Evolutionary conservation across 1,284 basidiomycete genomes (phyloP), one percentile per base, ranked within the genome.

Genomic region (Baeospora myosura): DNA sequence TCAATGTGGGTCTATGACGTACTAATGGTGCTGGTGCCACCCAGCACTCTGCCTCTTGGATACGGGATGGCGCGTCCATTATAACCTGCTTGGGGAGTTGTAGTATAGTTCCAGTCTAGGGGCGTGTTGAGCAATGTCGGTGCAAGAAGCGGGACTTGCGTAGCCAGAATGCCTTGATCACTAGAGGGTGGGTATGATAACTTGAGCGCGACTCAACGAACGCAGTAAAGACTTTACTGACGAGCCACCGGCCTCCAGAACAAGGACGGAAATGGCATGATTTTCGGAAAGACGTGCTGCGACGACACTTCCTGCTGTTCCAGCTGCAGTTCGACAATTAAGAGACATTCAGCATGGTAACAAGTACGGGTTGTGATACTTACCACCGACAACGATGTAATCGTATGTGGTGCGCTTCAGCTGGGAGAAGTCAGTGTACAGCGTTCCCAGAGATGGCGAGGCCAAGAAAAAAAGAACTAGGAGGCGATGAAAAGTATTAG

Each of bases 11-110:
- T 7, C 8, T 23, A 25, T 31, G n/a, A 51, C 61, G 44, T 37
- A 69, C 65, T 68, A 32, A 62, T 52, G 17, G 60, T 59, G 42
- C 57, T 66, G 32, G 57, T 57, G 5, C 67, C 67, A 2, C 67
- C 67, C 2, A 68, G 48, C 8, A 65, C 52, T 37, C 54, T 55
- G 0, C 66, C 67, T 20, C 65, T 51, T 1, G 61, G 53, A 41
- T 55, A 60, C 0, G 41, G 12, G 5, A 66, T 31, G 0, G 49
- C 38, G 1, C 63, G 55, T 12, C 53, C 55, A 41, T 60, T 50
- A 5, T 62, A 38, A 2, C 55, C 63, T 4, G 37, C 14, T 42
- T 66, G 63, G 12, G 61, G 48, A 2, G 47, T 50, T 2, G 62
- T 62, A 3, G 59, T 63, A 44, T 57, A 67, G 40, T 64, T 60